Base-by-base conservation (phyloP, 106 monocot species). In the Dendrobium officinale region DNA sequence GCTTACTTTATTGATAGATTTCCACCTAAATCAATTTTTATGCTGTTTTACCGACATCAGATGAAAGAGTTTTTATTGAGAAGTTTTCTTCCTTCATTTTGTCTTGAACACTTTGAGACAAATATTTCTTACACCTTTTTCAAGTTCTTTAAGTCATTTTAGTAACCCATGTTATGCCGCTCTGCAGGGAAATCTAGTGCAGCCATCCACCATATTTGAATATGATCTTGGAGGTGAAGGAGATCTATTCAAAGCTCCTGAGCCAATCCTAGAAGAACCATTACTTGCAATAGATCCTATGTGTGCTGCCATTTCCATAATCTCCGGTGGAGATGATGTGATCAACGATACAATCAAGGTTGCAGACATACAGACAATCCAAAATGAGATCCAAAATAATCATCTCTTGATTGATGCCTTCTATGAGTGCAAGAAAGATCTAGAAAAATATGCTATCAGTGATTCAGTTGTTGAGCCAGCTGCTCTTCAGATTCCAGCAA, bases 201-300 rank as follows among this genome's bases (percentile, higher is more conserved):
- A 81, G 70, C 70, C 77, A 6, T 82, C 88, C 29, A 77, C 49
- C 17, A 55, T 93, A 56, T 80, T 86, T 44, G 90, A 86, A 55
- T 90, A 93, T 75, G 83, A 93, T 41, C 81, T 90, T 10, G 92
- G 92, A 77, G 87, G 73, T 77, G 92, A 92, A 86, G 92, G 90
- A 75, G 92, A 93, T 75, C 77, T 93, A 51, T 92, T 92, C 86
- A 88, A 92, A 80, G 88, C 92, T 72, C 86, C 92, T 41, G 89
- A 92, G 75, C 86, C 92, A 47, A 88, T 89, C 47, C 58, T 88
- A 33, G 92, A 92, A 83, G 88, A 88, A 54, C 2, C 75, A 3
- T 17, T 74, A 17, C 54, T 82, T 64, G 67, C 76, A 0, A 49
- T 85, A 18, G 86, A 88, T 83, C 82, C 83, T 20, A 22, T 92